Evolutionary conservation across 2,329 filamentous ascomycete genomes (phyloP).

Genomic region (Arthroderma sp.): DNA sequence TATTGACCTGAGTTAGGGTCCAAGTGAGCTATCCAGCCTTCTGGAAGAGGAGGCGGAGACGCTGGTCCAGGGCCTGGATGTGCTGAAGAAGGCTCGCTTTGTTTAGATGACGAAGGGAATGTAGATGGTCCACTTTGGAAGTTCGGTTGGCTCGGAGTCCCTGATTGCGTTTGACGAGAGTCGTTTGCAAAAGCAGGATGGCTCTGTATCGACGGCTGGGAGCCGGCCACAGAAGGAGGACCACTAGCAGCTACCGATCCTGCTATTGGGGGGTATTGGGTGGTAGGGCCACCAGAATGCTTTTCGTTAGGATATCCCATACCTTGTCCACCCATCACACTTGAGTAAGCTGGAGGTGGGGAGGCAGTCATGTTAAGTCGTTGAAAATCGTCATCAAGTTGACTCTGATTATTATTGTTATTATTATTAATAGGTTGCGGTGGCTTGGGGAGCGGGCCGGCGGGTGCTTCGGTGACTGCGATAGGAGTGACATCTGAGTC

Average conservation of each 20-base stretch:
- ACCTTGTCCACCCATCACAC: constrained; percentile 63
- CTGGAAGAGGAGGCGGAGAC: constrained; percentile 83
- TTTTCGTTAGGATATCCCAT: constrained; percentile 25
- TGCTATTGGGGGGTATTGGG: constrained; percentile 17
- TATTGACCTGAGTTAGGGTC: constrained; percentile 95
- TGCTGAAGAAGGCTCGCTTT: constrained; percentile 14
- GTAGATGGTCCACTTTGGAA: constrained; percentile 28
- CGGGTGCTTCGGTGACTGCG: constrained; percentile 17
- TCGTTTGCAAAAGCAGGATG: constrained; percentile 93
- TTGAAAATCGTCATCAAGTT: constrained; percentile 73
- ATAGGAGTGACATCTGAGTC: constrained; percentile 50
- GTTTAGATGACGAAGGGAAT: constrained; percentile 24
- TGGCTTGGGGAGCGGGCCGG: constrained; percentile 29
- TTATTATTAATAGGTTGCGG: constrained; percentile 35
- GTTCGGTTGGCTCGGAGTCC: constrained; percentile 30
- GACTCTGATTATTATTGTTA: constrained; percentile 42
- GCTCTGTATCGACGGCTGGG: constrained; percentile 32
- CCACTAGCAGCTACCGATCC: constrained; percentile 13
- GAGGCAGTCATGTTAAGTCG: constrained; percentile 69
- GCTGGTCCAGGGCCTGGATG: constrained; percentile 48
- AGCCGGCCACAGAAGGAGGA: constrained; percentile 16
- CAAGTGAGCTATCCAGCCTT: constrained; percentile 95
- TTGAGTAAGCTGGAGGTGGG: constrained; percentile 91
- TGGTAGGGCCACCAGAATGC: constrained; percentile 4
- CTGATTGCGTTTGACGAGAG: constrained; percentile 33